phyloP scores from a whole-genome alignment of 1,284 basidiomycete species.

The Rhodotorula sp. region DNA sequence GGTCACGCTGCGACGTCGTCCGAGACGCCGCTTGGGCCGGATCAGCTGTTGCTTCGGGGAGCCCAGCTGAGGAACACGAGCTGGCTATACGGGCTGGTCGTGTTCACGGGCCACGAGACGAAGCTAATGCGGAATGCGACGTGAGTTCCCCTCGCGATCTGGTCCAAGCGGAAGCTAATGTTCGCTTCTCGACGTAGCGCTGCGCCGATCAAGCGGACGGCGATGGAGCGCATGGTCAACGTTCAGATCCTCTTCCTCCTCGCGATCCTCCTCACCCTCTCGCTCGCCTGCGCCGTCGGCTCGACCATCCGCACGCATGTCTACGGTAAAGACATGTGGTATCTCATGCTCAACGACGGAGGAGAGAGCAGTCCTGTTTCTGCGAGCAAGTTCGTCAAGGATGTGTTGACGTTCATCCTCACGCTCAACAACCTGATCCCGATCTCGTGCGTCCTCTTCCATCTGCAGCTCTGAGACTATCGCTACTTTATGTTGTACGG shows the following conservation, averaged over 20 bases:
- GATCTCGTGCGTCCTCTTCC: conserved; percentile 71
- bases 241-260: conserved; percentile 96
- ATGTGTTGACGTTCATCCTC: conserved; percentile 97
- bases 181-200: conserved; percentile 57
- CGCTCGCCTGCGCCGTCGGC: conserved; percentile 87
- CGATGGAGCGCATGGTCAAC: conserved; percentile 95
- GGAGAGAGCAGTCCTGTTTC: conserved; percentile 11
- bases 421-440: conserved; percentile 99
- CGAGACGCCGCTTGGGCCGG: conserved; percentile 86
- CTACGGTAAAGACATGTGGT: conserved; percentile 44
- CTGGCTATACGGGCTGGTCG: conserved; percentile 91
- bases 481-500: too few species aligned
- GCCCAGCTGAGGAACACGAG: conserved; percentile 95
- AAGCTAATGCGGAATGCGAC: conserved; percentile 94
- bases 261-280: conserved; percentile 78
- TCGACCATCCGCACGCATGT: conserved; percentile 70
- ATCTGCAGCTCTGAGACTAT: too few species aligned
- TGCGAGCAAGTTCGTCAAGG: conserved; percentile 66
- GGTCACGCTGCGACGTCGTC: conserved; percentile 48
- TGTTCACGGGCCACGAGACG: conserved; percentile 97
- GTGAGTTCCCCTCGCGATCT: conserved; percentile 56
- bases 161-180: too few species aligned
- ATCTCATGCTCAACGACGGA: conserved; percentile 52
- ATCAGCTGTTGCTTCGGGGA: conserved; percentile 89
- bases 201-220: conserved; percentile 93